Conservation (phyloP, 2,329 filamentous ascomycete species). For the Harringtonia lauricola region DNA sequence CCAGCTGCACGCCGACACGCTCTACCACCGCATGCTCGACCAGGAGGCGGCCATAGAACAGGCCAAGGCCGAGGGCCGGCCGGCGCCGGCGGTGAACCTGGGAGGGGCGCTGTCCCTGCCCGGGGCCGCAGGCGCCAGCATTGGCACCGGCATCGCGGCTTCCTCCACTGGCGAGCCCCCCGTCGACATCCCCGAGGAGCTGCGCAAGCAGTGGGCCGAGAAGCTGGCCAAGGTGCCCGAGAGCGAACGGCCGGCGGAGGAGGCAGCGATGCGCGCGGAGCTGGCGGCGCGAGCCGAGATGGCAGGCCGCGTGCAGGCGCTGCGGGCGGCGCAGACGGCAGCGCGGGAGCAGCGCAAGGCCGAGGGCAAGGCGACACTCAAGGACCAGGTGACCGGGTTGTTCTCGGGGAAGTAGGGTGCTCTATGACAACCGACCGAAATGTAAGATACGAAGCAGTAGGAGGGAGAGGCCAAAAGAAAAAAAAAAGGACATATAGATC, state of each 20-base stretch:
- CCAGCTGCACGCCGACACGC: slow-evolving; percentile 87
- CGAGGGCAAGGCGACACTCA: slow-evolving; percentile 36
- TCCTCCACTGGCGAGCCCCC: not conserved
- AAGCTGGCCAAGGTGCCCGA: slow-evolving; percentile 46
- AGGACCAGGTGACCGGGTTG: slow-evolving; percentile 26
- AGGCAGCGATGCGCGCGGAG: slow-evolving; percentile 53
- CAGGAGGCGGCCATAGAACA: slow-evolving; percentile 68
- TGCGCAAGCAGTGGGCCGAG: slow-evolving; percentile 40
- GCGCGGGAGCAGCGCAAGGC: slow-evolving; percentile 44
- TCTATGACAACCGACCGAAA: too few species aligned
- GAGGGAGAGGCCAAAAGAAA: not conserved
- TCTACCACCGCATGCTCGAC: slow-evolving; percentile 78
- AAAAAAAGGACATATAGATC: not conserved
- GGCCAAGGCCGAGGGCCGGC: slow-evolving; percentile 51
- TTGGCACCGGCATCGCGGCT: slow-evolving; percentile 2
- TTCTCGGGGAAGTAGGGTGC: slow-evolving; percentile 13
- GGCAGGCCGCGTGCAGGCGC: slow-evolving; percentile 39
- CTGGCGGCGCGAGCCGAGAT: slow-evolving; percentile 49
- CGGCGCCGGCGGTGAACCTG: slow-evolving; percentile 31
- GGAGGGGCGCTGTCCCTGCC: slow-evolving; percentile 40
- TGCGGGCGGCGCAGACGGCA: slow-evolving; percentile 45
- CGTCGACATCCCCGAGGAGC: slow-evolving; percentile 28
- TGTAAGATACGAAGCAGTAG: not conserved
- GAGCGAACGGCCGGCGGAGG: slow-evolving; percentile 49
- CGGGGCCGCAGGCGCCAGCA: slow-evolving; percentile 7